phyloP scores from a whole-genome alignment of 768 basidiomycete species.

The Sarcodon aspratus region DNA sequence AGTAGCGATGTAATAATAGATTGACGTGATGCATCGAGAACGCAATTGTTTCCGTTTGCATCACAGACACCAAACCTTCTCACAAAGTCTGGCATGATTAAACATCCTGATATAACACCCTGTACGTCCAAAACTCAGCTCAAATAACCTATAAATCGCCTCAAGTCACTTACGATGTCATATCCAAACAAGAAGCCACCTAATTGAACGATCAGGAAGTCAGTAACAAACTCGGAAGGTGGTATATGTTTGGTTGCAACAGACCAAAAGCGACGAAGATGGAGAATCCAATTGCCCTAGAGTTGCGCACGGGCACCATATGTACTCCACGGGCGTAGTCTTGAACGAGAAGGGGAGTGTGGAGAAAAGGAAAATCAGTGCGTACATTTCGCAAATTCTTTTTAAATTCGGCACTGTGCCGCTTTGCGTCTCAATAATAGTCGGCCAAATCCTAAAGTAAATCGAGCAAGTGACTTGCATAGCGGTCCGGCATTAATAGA shows the following conservation, averaged over 20 bases:
- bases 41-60: constrained; percentile 31
- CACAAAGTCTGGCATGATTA: constrained; percentile 74
- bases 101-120: constrained; percentile 39
- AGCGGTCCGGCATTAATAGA: too few species aligned
- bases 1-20: background rate
- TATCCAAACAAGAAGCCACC: constrained; percentile 62
- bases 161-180: constrained; percentile 34
- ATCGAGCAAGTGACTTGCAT: too few species aligned
- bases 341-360: too few species aligned
- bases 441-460: too few species aligned
- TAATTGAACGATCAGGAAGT: background rate
- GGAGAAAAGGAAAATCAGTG: too few species aligned
- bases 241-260: constrained; percentile 9
- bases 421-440: too few species aligned
- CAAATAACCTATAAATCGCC: too few species aligned
- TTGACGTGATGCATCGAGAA: constrained; percentile 44
- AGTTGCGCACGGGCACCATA: constrained; percentile 19
- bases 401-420: too few species aligned
- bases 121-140: background rate
- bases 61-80: constrained; percentile 49
- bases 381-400: too few species aligned
- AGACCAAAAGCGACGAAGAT: constrained; percentile 66
- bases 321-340: too few species aligned
- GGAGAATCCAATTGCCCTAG: constrained; percentile 50
- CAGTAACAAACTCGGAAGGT: background rate